Percentiles rank a stretch among this genome's conserved stretches.
These are phyloP conservation scores for Nicotiana benthamiana DNA, from an alignment of 257 asterid genomes.

Conservation along the genomic window DNA sequence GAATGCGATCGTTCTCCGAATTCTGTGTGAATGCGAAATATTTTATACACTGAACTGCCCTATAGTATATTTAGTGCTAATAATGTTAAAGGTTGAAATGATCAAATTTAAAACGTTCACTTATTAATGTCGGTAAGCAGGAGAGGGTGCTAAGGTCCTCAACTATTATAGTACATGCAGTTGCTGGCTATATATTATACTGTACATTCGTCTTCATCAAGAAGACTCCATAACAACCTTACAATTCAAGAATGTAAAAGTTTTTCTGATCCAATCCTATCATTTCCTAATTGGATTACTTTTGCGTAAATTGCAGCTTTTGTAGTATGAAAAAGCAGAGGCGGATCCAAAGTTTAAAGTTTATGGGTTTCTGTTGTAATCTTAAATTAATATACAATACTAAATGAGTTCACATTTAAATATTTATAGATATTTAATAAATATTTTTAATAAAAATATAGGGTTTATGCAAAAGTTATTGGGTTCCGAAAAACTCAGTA, in stretches of 20 bases:
- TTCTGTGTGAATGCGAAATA: no score
- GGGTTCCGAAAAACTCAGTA: no score
- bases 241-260: not conserved
- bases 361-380: no score
- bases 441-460: no score
- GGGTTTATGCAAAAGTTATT: no score
- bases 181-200: not conserved
- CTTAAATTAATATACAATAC: no score
- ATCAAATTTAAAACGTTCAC: not conserved
- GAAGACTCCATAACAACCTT: not conserved
- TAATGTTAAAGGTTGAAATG: no score
- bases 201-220: not conserved
- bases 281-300: not conserved
- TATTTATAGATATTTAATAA: no score
- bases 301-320: not conserved
- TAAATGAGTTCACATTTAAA: no score
- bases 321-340: not conserved
- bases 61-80: not conserved
- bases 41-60: no score
- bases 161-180: not conserved
- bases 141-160: not conserved
- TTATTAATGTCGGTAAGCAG: not conserved
- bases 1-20: no score
- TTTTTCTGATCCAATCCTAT: not conserved
- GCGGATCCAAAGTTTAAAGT: no score